Base-by-base conservation (phyloP, 2,329 filamentous ascomycete species). In the Drechslerella coelobrocha region DNA sequence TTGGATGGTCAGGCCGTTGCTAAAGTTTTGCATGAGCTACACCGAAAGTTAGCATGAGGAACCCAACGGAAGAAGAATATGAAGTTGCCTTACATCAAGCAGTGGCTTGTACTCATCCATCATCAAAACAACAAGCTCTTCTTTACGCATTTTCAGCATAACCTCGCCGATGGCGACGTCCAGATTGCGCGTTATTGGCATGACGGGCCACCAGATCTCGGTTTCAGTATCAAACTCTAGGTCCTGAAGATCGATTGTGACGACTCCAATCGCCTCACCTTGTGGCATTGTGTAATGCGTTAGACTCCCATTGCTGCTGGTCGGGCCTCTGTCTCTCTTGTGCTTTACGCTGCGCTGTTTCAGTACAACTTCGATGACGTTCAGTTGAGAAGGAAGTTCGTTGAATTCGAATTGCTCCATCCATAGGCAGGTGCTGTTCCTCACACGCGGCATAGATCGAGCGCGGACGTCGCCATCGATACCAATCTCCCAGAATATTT, bases 41-140 rank as follows among this genome's bases (percentile, higher is more conserved):
- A n/a, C 50, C 17, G n/a, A 19, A 29, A 43, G 52, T 68, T 37
- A 68, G 56, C 26, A 24, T 81, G 68, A 52, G 57, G 78, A 52
- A 60, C 59, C 19, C 14, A 17, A 6, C 2, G 17, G n/a, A 57
- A 45, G 39, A 23, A 27, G 7, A 10, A 43, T 21, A 2, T 9
- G 5, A 2, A 21, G 12, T n/a, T 8, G 17, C 60, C 71, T 45
- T 59, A 76, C 75, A 41, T 94, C 88, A 0, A 89, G 90, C 66
- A 99, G 83, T 1, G 87, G 86, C 75, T 89, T 84, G 78, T 99
- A 99, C 77, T 97, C 91, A 66, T 89, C 86, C 5, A 88, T 86
- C 80, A 95, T 88, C 37, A 99, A 83, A 8, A 97, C 92, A 5
- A 96, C 89, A 53, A 94, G 86, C 79, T 99, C 87, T 57, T 88